A percentile compares a stretch with the other conserved stretches of the same genome.
These are phyloP conservation scores for Garcia nutans DNA, from an alignment of 345 rosid species.

Conservation along the genomic window DNA sequence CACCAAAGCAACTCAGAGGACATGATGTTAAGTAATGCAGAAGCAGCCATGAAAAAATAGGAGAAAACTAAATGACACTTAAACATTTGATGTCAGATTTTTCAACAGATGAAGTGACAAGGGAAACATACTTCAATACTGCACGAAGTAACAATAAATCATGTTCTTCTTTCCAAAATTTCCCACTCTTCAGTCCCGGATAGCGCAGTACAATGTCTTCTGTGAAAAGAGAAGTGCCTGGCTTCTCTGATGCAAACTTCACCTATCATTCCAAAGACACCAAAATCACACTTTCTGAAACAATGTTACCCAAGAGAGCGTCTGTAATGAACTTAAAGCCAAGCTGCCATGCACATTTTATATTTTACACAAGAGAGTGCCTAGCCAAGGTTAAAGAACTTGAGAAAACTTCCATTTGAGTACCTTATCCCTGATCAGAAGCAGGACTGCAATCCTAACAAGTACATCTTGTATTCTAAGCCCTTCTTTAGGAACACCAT, in stretches of 20 bases:
- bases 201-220: conserved; percentile 66
- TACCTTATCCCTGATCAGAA: conserved; percentile 71
- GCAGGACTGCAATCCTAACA: conserved; percentile 69
- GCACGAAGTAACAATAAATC: conserved; percentile 74
- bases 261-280: conserved; percentile 43
- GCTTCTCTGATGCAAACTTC: conserved; percentile 52
- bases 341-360: not conserved
- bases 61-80: too few relatives aligned
- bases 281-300: not conserved
- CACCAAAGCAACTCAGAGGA: not conserved
- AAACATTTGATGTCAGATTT: not conserved
- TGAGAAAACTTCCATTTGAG: conserved; percentile 1
- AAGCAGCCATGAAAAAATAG: too few relatives aligned
- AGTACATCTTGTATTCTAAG: conserved; percentile 89
- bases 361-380: too few relatives aligned
- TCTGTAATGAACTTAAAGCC: not conserved
- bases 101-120: conserved; percentile 11
- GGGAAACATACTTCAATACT: conserved; percentile 66
- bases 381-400: not conserved
- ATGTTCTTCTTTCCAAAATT: conserved; percentile 90
- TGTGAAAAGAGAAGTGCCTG: conserved; percentile 50
- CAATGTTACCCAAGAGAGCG: not conserved
- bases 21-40: not conserved
- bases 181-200: conserved; percentile 80
- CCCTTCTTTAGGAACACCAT: conserved; percentile 99